Evolutionary conservation across 148 eudicot species (phyloP).

Genomic region (Talinum fruticosum): DNA sequence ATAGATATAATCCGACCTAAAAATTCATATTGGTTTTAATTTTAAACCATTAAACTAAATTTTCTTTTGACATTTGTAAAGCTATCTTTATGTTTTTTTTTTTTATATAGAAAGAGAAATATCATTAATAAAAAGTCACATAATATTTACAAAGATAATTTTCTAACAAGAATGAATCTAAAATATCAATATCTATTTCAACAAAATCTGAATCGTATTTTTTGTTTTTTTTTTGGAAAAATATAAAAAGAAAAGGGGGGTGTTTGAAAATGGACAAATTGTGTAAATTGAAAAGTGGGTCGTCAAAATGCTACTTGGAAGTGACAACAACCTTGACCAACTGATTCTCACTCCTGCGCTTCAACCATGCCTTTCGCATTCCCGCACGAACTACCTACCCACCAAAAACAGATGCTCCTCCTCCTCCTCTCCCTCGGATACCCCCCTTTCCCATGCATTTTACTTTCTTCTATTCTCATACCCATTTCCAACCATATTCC

Average conservation of each 20-base stretch:
- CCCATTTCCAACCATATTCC: background rate
- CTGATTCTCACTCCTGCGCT: background rate
- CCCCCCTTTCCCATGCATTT: background rate
- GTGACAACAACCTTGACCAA: constrained; percentile 6
- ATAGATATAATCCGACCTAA: too few species aligned
- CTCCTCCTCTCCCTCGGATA: background rate
- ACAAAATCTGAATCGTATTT: too few species aligned
- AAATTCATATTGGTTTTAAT: too few species aligned
- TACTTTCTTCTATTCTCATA: background rate
- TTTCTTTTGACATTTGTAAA: too few species aligned
- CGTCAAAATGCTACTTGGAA: background rate
- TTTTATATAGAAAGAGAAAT: too few species aligned
- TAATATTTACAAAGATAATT: too few species aligned
- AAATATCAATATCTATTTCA: too few species aligned
- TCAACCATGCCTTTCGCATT: constrained; percentile 15
- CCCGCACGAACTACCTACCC: background rate
- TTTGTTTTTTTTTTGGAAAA: too few species aligned
- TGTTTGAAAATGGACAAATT: background rate
- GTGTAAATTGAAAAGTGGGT: background rate
- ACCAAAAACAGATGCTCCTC: background rate
- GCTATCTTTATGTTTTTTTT: too few species aligned
- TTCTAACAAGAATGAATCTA: too few species aligned
- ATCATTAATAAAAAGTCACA: too few species aligned
- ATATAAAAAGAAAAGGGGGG: background rate
- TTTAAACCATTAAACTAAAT: too few species aligned